Percentiles rank a stretch among this genome's conserved stretches.
Conservation (phyloP, 345 rosid genomes). For the Lepidium sativum region DNA sequence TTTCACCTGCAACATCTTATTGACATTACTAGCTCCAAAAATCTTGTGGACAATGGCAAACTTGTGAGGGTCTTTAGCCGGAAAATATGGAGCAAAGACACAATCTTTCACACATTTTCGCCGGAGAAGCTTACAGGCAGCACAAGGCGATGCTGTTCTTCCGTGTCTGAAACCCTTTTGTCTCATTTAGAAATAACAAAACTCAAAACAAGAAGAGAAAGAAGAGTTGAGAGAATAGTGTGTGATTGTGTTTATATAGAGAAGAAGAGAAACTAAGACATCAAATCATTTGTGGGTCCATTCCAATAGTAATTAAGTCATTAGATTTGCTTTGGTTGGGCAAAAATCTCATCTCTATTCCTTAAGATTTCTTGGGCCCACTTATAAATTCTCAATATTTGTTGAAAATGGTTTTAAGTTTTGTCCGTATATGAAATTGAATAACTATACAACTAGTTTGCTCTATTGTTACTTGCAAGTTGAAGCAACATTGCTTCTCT, state of each 20-base stretch:
- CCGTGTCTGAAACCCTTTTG: conserved; percentile 40
- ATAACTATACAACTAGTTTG: neutral
- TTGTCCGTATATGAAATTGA: neutral
- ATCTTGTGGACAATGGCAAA: conserved; percentile 85
- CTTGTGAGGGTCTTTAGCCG: conserved; percentile 76
- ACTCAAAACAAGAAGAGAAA: conserved; percentile 1
- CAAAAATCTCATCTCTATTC: conserved; percentile 18
- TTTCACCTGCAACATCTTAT: conserved; percentile 80
- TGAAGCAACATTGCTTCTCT: conserved; percentile 26
- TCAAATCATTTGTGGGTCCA: conserved; percentile 27
- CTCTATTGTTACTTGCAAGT: conserved; percentile 22
- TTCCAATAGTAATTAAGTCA: conserved; percentile 14
- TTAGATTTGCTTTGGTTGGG: conserved; percentile 25
- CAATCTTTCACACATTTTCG: conserved; percentile 76
- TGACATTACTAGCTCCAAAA: conserved; percentile 97
- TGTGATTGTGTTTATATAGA: conserved; percentile 20
- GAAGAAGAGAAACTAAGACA: conserved; percentile 12
- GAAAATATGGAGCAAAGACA: conserved; percentile 85
- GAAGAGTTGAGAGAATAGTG: neutral
- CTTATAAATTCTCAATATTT: neutral
- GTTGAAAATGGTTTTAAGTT: neutral
- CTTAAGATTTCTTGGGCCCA: conserved; percentile 29
- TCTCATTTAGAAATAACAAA: conserved; percentile 33
- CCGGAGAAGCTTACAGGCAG: conserved; percentile 85
- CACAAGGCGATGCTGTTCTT: conserved; percentile 70